Percentiles rank a stretch among this genome's conserved stretches.
These are phyloP conservation scores for Penicillium hesseltinei DNA, from an alignment of 2,329 filamentous ascomycete genomes.

Conservation along the genomic window DNA sequence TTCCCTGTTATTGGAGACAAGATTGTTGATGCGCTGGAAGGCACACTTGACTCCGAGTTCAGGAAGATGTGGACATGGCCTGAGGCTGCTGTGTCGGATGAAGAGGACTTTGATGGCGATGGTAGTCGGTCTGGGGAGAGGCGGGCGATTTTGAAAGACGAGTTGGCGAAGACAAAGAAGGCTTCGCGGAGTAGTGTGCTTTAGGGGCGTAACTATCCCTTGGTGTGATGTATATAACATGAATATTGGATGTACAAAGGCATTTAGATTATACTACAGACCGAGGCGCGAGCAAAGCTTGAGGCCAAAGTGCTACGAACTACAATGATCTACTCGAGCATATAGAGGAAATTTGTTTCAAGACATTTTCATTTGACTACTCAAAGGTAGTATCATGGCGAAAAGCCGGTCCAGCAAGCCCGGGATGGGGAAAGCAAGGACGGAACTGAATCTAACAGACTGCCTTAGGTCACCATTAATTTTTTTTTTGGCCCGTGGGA, in stretches of 20 bases:
- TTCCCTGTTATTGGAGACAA: slow-evolving; percentile 54
- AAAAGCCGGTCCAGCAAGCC: slow-evolving; percentile 15
- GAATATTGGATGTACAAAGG: not conserved
- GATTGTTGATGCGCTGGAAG: slow-evolving; percentile 48
- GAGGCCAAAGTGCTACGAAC: not conserved
- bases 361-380: slow-evolving; percentile 13
- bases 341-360: not conserved
- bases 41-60: slow-evolving; percentile 43
- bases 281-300: not conserved
- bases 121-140: slow-evolving; percentile 40
- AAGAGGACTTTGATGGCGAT: slow-evolving; percentile 33
- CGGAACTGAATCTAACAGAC: slow-evolving; percentile 13
- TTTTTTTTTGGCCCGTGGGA: slow-evolving; percentile 24
- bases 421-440: slow-evolving; percentile 11
- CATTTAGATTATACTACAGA: not conserved
- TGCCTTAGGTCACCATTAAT: slow-evolving; percentile 11
- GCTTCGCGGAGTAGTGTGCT: slow-evolving; percentile 23
- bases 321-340: not conserved
- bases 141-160: slow-evolving; percentile 37
- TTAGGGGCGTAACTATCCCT: slow-evolving; percentile 7
- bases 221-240: not conserved
- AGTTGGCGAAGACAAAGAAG: slow-evolving; percentile 37
- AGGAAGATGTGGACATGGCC: slow-evolving; percentile 45
- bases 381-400: slow-evolving; percentile 16
- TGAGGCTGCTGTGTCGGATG: slow-evolving; percentile 18